Base-by-base conservation (phyloP, 2,329 filamentous ascomycete species). In the Alternaria atra region DNA sequence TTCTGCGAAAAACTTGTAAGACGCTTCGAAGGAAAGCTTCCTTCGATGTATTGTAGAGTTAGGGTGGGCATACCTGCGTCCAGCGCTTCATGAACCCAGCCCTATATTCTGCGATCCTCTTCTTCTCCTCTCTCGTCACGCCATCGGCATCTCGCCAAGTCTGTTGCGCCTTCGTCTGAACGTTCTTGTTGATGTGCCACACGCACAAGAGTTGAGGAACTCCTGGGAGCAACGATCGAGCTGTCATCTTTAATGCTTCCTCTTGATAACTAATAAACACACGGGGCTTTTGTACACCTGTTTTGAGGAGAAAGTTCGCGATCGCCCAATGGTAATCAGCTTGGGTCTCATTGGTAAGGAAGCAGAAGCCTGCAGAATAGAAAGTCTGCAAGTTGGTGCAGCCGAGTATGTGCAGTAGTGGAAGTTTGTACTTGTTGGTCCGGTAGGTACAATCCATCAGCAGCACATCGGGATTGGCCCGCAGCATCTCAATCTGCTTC, bases 131-230 rank as follows among this genome's bases (percentile, higher is more conserved):
- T 52, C 55, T 65, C 13, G 59, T 65, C n/a, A 20, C 23, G 40
- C 55, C 52, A 52, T 65, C 37, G 25, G 59, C 62, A 13, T 61
- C 55, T 46, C 55, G 43, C 58, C 48, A 65, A 13, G 30, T 56
- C 50, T 62, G 58, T 56, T 65, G 50, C 12, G 56, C 62, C 37
- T 65, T 61, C 4, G 62, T 57, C 59, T 60, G 48, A 43, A 65
- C 59, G 52, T 65, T 65, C 37, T 65, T 62, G 51, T 65, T 65
- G 25, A 64, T 61, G 34, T 64, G 39, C 61, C 30, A 64, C 10
- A 64, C 51, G 27, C 54, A 61, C 13, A 64, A 48, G 30, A 60
- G 63, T 23, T 65, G 52, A 59, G 59, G 56, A 50, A 62, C 63
- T 48, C 17, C 50, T 50, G 35, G 56, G 7, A 64, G 52, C 25